Evolutionary conservation across 116 monocot genomes (phyloP).

Genomic region (Papilionanthe hybrid): DNA sequence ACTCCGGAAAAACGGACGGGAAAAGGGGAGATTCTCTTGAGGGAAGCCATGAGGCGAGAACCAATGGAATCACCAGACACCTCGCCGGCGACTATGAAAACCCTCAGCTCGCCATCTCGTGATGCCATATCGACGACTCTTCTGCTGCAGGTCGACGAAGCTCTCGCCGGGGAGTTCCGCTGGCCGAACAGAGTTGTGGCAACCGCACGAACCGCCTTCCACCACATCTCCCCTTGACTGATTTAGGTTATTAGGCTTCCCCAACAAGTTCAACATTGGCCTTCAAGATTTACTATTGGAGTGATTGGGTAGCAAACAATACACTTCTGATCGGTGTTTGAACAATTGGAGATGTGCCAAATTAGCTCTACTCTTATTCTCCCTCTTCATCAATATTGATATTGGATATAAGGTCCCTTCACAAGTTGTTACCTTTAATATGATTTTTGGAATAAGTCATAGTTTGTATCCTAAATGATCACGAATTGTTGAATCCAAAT

Average conservation of each 20-base stretch:
- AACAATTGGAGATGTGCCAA: too few relatives aligned
- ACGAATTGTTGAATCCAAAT: too few relatives aligned
- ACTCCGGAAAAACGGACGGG: conserved; percentile 85
- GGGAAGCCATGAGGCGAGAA: conserved; percentile 82
- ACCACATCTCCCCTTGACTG: background rate
- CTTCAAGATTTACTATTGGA: too few relatives aligned
- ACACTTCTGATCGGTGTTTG: too few relatives aligned
- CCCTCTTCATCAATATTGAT: too few relatives aligned
- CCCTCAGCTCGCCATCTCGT: conserved; percentile 75
- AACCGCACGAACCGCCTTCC: background rate
- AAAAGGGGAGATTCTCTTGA: conserved; percentile 62
- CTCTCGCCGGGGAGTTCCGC: background rate
- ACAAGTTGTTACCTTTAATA: too few relatives aligned
- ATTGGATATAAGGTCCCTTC: too few relatives aligned
- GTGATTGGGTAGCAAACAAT: too few relatives aligned
- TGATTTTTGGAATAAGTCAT: too few relatives aligned
- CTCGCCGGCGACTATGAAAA: conserved; percentile 90
- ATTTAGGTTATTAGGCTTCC: background rate
- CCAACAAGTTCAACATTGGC: too few relatives aligned
- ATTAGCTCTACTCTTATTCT: too few relatives aligned
- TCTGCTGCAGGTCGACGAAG: background rate
- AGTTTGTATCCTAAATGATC: too few relatives aligned
- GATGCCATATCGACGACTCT: conserved; percentile 64
- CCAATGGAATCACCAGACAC: conserved; percentile 88
- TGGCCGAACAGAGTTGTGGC: background rate